Base-by-base conservation (phyloP, 2,329 filamentous ascomycete genomes). In the Fusarium denticulatum region DNA sequence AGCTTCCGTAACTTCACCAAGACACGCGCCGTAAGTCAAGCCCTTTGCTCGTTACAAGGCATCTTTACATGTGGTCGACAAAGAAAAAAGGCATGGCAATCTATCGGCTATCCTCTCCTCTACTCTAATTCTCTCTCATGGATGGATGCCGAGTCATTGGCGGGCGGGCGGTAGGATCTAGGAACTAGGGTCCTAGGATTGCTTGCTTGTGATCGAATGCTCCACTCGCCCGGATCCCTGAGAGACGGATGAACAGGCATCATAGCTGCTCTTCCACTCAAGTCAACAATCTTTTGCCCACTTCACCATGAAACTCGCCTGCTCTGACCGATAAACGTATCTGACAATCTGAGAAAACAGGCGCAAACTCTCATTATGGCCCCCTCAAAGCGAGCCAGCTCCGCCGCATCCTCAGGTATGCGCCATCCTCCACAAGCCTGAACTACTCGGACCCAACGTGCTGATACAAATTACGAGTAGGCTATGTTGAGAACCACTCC, bases 401-500 rank as follows among this genome's bases (percentile, higher is more conserved):
- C 89, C 71, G 37, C 67, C 37, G 82, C 89, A 60, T 87, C 88
- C 63, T 78, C 83, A 77, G 86, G 88, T 89, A 80, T 67, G 81
- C 49, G 26, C 37, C 39, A 36, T 22, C 24, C 30, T n/a, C 45
- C 9, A n/a, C 24, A 24, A 43, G n/a, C 24, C 13, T 16, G 16
- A 32, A 43, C 16, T 22, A 22, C 42, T 24, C 22, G 45, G 20
- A 37, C 22, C 30, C 37, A 30, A 37, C 24, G 45, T 67, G 67
- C 71, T 80, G 56, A 79, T 75, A 50, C 46, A 40, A 52, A 37
- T 60, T n/a, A 39, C 26, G 32, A 58, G 24, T 43, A 94, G 93
- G 92, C 77, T 96, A 96, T 85, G 90, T 88, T 79, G 94, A 96
- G 84, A 93, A 96, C 83, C 87, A 88, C 78, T 91, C 90, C 78